Percentiles rank a stretch among this genome's conserved stretches.
phyloP scores from a whole-genome alignment of 495 filamentous ascomycete species.

The Viridothelium virens region DNA sequence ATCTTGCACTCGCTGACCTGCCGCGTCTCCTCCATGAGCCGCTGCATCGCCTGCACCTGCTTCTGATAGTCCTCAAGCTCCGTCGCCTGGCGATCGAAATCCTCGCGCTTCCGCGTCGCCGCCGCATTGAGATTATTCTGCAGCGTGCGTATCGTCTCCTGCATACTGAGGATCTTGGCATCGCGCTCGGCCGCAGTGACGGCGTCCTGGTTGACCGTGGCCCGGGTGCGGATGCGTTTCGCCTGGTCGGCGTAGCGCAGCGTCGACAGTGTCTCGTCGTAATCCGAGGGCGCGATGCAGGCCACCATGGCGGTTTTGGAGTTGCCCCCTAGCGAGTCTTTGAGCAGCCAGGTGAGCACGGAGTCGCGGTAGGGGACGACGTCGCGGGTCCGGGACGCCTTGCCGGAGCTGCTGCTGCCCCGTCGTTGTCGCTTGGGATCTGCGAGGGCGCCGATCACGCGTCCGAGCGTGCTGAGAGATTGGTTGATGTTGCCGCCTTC shows the following conservation, averaged over 20 bases:
- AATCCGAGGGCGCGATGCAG: slow-evolving; percentile 89
- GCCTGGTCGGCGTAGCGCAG: slow-evolving; percentile 96
- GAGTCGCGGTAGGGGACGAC: slow-evolving; percentile 91
- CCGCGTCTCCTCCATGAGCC: slow-evolving; percentile 84
- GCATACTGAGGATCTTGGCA: slow-evolving; percentile 87
- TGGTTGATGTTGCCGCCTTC: slow-evolving; percentile 99
- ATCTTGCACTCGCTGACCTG: slow-evolving; percentile 90
- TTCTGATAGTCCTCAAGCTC: slow-evolving; percentile 88
- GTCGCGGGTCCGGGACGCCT: slow-evolving; percentile 45
- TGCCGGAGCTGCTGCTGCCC: slow-evolving; percentile 21
- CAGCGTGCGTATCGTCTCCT: slow-evolving; percentile 76
- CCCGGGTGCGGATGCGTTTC: slow-evolving; percentile 93
- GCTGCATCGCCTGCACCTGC: slow-evolving; percentile 75
- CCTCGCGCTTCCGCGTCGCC: slow-evolving; percentile 40
- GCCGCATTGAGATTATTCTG: slow-evolving; percentile 62
- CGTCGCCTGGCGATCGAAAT: slow-evolving; percentile 47
- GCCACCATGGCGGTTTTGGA: slow-evolving; percentile 98
- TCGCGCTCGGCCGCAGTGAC: slow-evolving; percentile 82
- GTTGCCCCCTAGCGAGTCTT: slow-evolving; percentile 91
- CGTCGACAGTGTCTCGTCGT: slow-evolving; percentile 93
- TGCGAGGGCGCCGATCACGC: slow-evolving; percentile 93
- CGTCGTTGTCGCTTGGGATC: slow-evolving; percentile 47
- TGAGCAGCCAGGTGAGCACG: slow-evolving; percentile 95
- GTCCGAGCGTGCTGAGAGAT: slow-evolving; percentile 87
- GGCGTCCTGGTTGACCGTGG: slow-evolving; percentile 90